Evolutionary conservation across 257 asterid genomes (phyloP).

Genomic region (Solanum sejunctum): DNA sequence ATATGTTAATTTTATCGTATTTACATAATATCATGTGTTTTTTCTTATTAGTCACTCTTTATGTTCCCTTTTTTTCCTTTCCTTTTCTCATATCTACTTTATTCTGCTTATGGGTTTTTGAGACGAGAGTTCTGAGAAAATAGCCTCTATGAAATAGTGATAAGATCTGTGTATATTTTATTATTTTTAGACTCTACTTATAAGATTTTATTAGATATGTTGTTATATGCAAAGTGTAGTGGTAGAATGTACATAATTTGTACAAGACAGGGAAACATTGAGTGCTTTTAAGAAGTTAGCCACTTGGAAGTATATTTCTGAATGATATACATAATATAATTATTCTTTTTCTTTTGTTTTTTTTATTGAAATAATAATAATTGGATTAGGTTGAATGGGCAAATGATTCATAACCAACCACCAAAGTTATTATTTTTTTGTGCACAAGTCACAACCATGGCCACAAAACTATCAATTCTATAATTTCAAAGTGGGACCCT

Average conservation of each 20-base stretch:
- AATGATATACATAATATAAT: neutral
- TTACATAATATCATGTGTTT: no score
- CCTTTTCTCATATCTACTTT: no score
- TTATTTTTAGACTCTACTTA: no score
- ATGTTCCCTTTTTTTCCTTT: no score
- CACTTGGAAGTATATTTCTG: constrained; percentile 19
- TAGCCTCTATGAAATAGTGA: no score
- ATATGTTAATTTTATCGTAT: no score
- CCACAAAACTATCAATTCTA: neutral
- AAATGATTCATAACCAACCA: constrained; percentile 13
- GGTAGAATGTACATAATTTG: neutral
- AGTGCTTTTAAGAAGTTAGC: constrained; percentile 7
- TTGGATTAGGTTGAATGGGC: constrained; percentile 10
- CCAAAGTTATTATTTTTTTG: neutral
- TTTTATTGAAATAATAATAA: neutral
- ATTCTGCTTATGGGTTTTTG: no score
- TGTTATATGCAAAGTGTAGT: neutral
- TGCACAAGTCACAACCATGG: neutral
- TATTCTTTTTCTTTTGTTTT: neutral
- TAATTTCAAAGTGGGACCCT: constrained; percentile 11
- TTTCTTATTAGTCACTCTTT: no score
- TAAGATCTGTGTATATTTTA: no score
- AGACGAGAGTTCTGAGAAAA: no score
- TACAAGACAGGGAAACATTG: neutral
- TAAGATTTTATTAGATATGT: no score